A percentile compares a stretch with the other conserved stretches of the same genome.
Conservation (phyloP, 1,284 basidiomycete genomes). For the Ceratobasidium sp. region DNA sequence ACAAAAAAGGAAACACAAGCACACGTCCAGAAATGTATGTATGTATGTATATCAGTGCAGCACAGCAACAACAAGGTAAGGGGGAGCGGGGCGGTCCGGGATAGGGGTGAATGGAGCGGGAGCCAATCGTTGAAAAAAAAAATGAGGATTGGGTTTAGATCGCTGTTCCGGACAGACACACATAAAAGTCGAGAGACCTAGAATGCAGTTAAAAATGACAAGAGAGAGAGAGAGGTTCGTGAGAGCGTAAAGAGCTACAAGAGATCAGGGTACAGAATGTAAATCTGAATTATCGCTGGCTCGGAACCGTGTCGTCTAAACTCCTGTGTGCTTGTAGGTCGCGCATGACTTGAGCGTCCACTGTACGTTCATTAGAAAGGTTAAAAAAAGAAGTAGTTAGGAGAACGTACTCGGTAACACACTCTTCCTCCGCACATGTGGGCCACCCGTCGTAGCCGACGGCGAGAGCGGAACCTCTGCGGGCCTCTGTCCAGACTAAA, state of each 20-base stretch:
- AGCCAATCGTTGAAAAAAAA: conserved; percentile 27
- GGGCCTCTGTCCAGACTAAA: conserved; percentile 23
- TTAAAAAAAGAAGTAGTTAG: conserved; percentile 35
- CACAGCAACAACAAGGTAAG: conserved; percentile 35
- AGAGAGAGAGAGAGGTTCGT: conserved; percentile 36
- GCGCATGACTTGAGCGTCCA: conserved; percentile 88
- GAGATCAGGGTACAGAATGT: conserved; percentile 5
- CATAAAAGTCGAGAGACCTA: conserved; percentile 7
- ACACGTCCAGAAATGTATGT: conserved; percentile 44
- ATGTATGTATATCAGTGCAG: conserved; percentile 42
- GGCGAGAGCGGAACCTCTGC: conserved; percentile 31
- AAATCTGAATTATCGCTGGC: conserved; percentile 31
- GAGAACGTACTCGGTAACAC: conserved; percentile 78
- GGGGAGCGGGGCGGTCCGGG: conserved; percentile 5
- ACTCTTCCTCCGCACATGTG: conserved; percentile 86
- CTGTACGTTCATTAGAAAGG: conserved; percentile 62
- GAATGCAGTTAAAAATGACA: conserved; percentile 20
- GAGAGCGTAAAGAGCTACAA: conserved; percentile 17
- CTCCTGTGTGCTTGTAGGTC: conserved; percentile 89
- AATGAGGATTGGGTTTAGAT: conserved; percentile 13
- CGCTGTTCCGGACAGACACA: conserved; percentile 38
- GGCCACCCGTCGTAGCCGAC: conserved; percentile 49
- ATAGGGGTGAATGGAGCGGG: neutral
- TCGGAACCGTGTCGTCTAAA: conserved; percentile 64
- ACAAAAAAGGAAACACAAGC: conserved; percentile 40